Evolutionary conservation across 345 rosid species (phyloP).

Genomic region (Trapa incisa): DNA sequence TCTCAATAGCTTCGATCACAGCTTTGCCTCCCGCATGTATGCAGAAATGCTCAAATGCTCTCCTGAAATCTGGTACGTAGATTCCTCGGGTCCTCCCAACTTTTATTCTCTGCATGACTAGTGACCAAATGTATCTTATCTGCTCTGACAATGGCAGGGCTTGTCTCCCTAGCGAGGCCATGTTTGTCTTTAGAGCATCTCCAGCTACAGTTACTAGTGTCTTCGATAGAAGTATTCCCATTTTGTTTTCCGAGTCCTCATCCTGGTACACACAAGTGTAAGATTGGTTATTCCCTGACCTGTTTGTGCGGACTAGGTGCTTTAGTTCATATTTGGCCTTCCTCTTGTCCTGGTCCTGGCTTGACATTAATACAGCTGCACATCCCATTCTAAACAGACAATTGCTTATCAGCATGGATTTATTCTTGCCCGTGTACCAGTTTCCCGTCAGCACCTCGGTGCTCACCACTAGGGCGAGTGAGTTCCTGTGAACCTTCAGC

Average conservation of each 20-base stretch:
- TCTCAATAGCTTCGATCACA: constrained; percentile 38
- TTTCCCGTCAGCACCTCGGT: constrained; percentile 35
- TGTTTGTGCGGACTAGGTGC: constrained; percentile 33
- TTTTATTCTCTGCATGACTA: constrained; percentile 25
- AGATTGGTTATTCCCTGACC: constrained; percentile 34
- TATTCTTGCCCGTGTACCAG: constrained; percentile 39
- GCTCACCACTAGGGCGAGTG: constrained; percentile 43
- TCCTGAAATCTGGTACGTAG: constrained; percentile 42
- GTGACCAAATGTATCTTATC: constrained; percentile 15
- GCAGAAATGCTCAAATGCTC: constrained; percentile 50
- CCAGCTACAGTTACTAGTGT: constrained; percentile 39
- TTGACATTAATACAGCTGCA: constrained; percentile 46
- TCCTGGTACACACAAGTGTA: constrained; percentile 45
- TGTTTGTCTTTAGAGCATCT: constrained; percentile 28
- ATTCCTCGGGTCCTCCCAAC: constrained; percentile 19
- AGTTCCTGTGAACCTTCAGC: constrained; percentile 32
- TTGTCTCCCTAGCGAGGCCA: constrained; percentile 33
- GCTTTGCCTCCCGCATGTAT: constrained; percentile 57
- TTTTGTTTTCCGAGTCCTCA: constrained; percentile 32
- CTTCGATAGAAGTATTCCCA: constrained; percentile 39
- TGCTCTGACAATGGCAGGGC: constrained; percentile 43
- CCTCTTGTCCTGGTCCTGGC: constrained; percentile 21
- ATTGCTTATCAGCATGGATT: constrained; percentile 49
- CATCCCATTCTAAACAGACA: constrained; percentile 68
- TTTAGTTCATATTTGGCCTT: constrained; percentile 39